Conservation (phyloP, 2,329 filamentous ascomycete genomes). For the Periconia sp. region DNA sequence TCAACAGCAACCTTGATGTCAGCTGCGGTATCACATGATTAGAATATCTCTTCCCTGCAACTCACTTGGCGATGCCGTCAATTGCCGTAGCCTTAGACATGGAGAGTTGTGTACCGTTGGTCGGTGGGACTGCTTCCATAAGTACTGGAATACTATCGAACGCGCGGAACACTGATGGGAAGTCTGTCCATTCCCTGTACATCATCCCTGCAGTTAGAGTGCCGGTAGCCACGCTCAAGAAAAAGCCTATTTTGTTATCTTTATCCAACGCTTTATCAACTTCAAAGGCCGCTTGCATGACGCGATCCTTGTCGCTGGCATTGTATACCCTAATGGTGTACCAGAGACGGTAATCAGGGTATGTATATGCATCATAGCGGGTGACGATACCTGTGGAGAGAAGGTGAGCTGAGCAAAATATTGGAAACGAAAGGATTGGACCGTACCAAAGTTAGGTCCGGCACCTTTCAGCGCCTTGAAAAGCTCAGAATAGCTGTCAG, state of each 20-base stretch:
- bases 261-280: not conserved
- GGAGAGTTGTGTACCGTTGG: constrained; percentile 1
- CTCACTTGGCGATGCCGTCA: not conserved
- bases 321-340: not conserved
- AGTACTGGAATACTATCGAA: not conserved
- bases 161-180: not conserved
- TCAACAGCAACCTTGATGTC: not conserved
- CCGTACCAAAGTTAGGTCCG: constrained; percentile 42
- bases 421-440: not conserved
- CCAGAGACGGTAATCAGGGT: not conserved
- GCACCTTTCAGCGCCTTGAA: constrained; percentile 44
- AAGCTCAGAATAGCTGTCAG: constrained; percentile 32
- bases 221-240: not conserved
- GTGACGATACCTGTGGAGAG: constrained; percentile 24
- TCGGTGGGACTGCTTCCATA: not conserved
- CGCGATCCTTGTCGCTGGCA: not conserved
- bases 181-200: not conserved
- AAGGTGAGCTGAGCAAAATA: not conserved
- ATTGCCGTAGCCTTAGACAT: not conserved
- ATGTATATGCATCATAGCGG: not conserved
- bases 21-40: no score
- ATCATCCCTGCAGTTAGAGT: not conserved
- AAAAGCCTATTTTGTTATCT: no score
- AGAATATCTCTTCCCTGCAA: no score
- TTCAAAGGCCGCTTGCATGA: constrained; percentile 3